Base-by-base conservation (phyloP, 345 rosid genomes). In the Dipteronia dyeriana region DNA sequence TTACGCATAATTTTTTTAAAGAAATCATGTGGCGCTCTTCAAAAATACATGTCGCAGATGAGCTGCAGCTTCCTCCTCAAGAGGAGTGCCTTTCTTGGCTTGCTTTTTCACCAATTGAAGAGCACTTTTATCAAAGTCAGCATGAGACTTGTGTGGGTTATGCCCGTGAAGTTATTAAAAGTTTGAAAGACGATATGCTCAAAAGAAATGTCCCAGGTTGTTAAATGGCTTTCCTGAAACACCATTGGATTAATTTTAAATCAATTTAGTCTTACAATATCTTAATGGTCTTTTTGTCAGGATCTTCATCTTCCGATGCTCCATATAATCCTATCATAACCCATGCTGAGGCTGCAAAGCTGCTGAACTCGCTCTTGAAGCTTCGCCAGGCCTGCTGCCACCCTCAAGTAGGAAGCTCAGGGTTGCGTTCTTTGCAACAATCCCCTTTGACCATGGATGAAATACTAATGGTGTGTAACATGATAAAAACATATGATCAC, bases 331-430 rank as follows among this genome's bases (percentile, higher is more conserved):
- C 84, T 76, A 76, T 89, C 54, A 86, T 95, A 82, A 91, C 97
- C 74, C 96, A 94, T 75, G 80, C 83, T 9, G 98, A 93, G 73
- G 94, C 99, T 81, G 91, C 88, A 76, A 93, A 95, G 85, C 86
- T 95, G 77, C 82, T 95, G 80, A 92, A 87, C 75, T 92, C 99
- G 2, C 98, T 95, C 77, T 86, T 95, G 89, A 95, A 93, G 84
- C 95, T 95, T 87, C 99, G 99, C 56, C 99, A 95, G 81, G 99
- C 99, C 80, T 95, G 99, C 82, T 95, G 99, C 85, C 98, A 95
- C 78, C 99, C 99, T 76, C 99, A 95, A 93, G 98, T 95, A 19
- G 99, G 99, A 82, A 93, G 96, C 78, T 95, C 92, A 75, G 98
- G 99, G 64, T 71, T 95, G 78, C 97, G 96, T 68, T 88, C 99